These are phyloP conservation scores for Colletotrichum tofieldiae DNA, from an alignment of 2,329 filamentous ascomycete species.

Conservation along the genomic window DNA sequence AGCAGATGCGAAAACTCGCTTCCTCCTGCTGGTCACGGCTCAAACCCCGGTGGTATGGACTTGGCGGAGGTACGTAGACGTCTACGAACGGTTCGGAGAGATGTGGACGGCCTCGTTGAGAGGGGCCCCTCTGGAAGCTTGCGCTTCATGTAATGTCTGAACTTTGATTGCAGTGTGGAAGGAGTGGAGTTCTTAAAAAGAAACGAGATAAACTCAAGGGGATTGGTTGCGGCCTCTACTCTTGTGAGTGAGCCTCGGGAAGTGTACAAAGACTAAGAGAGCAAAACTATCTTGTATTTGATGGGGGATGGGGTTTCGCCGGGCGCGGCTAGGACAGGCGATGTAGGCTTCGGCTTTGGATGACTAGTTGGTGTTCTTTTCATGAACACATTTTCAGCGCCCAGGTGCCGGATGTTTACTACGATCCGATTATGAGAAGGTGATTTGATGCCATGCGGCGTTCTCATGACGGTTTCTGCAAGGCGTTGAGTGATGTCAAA, in stretches of 20 bases:
- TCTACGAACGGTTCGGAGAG: slow-evolving; percentile 60
- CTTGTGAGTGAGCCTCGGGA: not conserved
- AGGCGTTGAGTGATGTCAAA: not conserved
- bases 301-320: slow-evolving; percentile 29
- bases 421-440: not conserved
- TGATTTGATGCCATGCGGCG: not conserved
- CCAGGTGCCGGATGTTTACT: not conserved
- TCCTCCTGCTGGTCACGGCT: slow-evolving; percentile 56
- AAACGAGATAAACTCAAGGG: slow-evolving; percentile 23
- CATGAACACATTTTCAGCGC: slow-evolving; percentile 19
- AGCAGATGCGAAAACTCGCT: slow-evolving; percentile 64
- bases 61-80: slow-evolving; percentile 60
- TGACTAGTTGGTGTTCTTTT: slow-evolving; percentile 32
- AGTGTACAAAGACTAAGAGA: slow-evolving; percentile 38
- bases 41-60: slow-evolving; percentile 63
- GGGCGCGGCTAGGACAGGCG: slow-evolving; percentile 41
- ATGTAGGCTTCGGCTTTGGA: slow-evolving; percentile 41
- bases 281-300: slow-evolving; percentile 29
- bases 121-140: slow-evolving; percentile 60
- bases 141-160: slow-evolving; percentile 60
- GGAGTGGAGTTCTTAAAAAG: slow-evolving; percentile 4
- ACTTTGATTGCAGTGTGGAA: slow-evolving; percentile 3
- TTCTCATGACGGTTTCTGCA: not conserved
- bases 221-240: slow-evolving; percentile 13
- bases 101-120: slow-evolving; percentile 62